Evolutionary conservation across 1,284 basidiomycete genomes (phyloP).

Genomic region (Phellopilus nigrolimitatus): DNA sequence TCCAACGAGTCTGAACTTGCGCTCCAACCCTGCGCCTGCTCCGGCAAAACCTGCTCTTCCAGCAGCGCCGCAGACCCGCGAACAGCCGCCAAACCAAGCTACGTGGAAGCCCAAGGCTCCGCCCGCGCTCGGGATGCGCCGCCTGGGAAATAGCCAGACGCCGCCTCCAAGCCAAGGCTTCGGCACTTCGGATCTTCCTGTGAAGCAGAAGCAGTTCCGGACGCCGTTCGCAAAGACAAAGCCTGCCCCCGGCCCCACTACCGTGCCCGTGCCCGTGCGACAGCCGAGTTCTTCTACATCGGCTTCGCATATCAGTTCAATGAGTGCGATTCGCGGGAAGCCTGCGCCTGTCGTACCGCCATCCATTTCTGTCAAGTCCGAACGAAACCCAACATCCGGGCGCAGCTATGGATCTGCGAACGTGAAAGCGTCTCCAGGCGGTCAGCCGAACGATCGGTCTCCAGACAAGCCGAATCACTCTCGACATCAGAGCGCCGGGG

Average conservation of each 20-base stretch:
- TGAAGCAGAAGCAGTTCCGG: slow-evolving; percentile 13
- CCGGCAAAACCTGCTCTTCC: background rate
- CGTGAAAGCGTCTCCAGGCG: background rate
- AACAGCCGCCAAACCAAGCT: too few species aligned
- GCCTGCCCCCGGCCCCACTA: background rate
- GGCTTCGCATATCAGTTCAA: background rate
- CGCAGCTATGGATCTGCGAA: background rate
- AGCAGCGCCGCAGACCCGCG: background rate
- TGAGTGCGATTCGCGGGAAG: too few species aligned
- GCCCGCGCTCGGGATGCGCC: slow-evolving; percentile 16
- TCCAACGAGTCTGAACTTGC: too few species aligned
- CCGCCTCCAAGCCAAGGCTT: slow-evolving; percentile 1
- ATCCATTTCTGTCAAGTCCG: too few species aligned
- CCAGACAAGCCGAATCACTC: background rate
- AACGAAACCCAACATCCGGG: too few species aligned
- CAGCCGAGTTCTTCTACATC: background rate
- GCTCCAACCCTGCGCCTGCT: background rate
- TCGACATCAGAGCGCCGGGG: background rate
- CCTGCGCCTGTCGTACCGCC: too few species aligned
- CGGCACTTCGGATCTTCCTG: background rate
- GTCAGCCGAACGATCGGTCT: background rate
- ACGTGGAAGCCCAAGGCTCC: background rate
- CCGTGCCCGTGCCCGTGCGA: background rate
- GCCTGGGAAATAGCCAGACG: slow-evolving; percentile 1
- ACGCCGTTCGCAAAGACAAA: slow-evolving; percentile 12